Conservation (phyloP, 2,329 filamentous ascomycete genomes). For the Epichloe scottii region DNA sequence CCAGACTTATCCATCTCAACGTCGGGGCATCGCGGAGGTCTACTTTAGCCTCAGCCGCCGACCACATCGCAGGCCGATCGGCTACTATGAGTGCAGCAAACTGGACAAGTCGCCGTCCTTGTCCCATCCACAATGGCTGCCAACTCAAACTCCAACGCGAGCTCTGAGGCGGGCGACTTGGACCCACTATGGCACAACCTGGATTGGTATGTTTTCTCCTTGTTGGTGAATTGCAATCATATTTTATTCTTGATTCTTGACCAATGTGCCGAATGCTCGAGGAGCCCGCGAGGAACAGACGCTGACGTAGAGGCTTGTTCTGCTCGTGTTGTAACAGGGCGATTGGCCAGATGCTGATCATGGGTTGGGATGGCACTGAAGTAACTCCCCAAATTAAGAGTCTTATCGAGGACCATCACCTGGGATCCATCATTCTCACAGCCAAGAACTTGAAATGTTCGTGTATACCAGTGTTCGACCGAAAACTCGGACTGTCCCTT, state of each 20-base stretch:
- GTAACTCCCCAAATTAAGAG: conserved; percentile 72
- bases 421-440: conserved; percentile 77
- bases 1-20: background rate
- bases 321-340: conserved; percentile 31
- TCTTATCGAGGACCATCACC: conserved; percentile 70
- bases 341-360: conserved; percentile 66
- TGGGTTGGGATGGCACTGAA: conserved; percentile 77
- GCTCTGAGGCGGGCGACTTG: conserved; percentile 16
- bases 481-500: no score
- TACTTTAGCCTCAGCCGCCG: conserved; percentile 1
- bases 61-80: background rate
- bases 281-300: background rate
- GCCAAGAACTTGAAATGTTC: conserved; percentile 78
- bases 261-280: background rate
- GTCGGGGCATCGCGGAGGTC: background rate
- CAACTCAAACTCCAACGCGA: conserved; percentile 15
- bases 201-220: conserved; percentile 48
- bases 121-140: conserved; percentile 14
- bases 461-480: conserved; percentile 10
- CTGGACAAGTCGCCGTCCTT: conserved; percentile 14
- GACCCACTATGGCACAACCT: conserved; percentile 64
- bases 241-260: background rate
- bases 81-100: conserved; percentile 8
- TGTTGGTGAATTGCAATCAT: background rate
- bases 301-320: conserved; percentile 3